Percentiles rank a stretch among this genome's conserved stretches.
These are phyloP conservation scores for Wallacemonas sp. DNA, from an alignment of 208 protist genomes.

Conservation along the genomic window DNA sequence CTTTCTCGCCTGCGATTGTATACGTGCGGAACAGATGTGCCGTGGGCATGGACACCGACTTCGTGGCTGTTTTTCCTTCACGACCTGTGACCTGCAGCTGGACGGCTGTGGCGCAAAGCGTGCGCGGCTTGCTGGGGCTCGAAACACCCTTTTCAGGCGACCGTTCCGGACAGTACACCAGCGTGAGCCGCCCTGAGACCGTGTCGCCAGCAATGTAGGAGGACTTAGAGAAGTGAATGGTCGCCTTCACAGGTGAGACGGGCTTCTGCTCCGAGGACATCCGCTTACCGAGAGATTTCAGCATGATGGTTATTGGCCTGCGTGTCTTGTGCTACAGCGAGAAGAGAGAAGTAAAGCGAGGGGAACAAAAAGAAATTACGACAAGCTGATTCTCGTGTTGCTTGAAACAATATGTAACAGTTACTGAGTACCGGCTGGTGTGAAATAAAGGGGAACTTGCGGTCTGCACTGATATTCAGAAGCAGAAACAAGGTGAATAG, in stretches of 20 bases:
- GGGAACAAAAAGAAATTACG: background rate
- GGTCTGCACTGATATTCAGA: too few species aligned
- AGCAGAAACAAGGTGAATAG: too few species aligned
- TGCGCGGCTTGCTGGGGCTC: background rate
- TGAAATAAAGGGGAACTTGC: too few species aligned
- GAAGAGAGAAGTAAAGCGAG: background rate
- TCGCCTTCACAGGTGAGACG: conserved; percentile 1
- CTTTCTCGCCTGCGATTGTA: conserved; percentile 7
- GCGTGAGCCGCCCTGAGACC: background rate
- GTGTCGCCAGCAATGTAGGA: conserved; percentile 13
- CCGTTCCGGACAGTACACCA: conserved; percentile 3
- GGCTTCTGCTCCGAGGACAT: background rate
- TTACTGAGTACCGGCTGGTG: too few species aligned
- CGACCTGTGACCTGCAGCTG: conserved; percentile 1
- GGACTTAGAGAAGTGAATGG: background rate
- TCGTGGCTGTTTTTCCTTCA: background rate
- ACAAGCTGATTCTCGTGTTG: too few species aligned
- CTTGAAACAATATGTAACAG: too few species aligned
- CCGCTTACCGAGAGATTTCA: conserved; percentile 1
- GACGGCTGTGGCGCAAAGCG: background rate
- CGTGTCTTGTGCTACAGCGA: conserved; percentile 6
- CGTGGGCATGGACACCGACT: background rate
- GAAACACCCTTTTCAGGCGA: too few species aligned
- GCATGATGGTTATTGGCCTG: background rate
- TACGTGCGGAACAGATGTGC: background rate